Evolutionary conservation across 192 early-diverging fungal genomes (phyloP).

Genomic region (Entomortierella chlamydospora): DNA sequence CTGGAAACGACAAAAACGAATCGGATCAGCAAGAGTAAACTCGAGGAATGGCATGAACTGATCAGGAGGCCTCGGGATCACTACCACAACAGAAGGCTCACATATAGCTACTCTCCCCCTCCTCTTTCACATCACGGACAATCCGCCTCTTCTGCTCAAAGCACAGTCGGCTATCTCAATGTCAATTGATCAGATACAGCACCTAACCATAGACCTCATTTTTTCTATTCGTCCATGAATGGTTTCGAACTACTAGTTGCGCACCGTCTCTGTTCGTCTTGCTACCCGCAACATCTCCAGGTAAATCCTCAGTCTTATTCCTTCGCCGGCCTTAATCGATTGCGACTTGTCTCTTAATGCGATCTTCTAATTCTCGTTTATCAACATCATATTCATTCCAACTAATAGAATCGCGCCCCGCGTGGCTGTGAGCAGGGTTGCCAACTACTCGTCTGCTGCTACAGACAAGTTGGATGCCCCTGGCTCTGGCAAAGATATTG

Average conservation of each 20-base stretch:
- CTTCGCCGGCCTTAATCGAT: not conserved
- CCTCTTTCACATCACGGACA: not conserved
- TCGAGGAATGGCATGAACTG: not conserved
- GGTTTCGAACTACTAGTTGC: conserved; percentile 13
- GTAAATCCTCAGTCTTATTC: not conserved
- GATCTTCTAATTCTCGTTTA: not conserved
- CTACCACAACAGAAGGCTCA: not conserved
- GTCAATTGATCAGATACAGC: not conserved
- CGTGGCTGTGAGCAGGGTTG: conserved; percentile 46
- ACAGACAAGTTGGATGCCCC: conserved; percentile 72
- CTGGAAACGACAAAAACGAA: not conserved
- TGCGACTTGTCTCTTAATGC: not conserved
- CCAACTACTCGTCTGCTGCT: conserved; percentile 42
- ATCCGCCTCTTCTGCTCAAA: not conserved
- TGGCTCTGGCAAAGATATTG: conserved; percentile 62
- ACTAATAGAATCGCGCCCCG: conserved; percentile 39
- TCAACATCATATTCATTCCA: not conserved
- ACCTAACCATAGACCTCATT: not conserved
- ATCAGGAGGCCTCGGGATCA: conserved; percentile 3
- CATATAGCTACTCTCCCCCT: not conserved
- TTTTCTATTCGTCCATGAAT: not conserved
- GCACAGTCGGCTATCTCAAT: not conserved
- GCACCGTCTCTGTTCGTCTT: conserved; percentile 40
- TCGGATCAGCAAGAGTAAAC: not conserved
- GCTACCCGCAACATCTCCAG: conserved; percentile 40